These are phyloP conservation scores for Termitomyces sp. DNA, from an alignment of 768 basidiomycete species.

Conservation along the genomic window DNA sequence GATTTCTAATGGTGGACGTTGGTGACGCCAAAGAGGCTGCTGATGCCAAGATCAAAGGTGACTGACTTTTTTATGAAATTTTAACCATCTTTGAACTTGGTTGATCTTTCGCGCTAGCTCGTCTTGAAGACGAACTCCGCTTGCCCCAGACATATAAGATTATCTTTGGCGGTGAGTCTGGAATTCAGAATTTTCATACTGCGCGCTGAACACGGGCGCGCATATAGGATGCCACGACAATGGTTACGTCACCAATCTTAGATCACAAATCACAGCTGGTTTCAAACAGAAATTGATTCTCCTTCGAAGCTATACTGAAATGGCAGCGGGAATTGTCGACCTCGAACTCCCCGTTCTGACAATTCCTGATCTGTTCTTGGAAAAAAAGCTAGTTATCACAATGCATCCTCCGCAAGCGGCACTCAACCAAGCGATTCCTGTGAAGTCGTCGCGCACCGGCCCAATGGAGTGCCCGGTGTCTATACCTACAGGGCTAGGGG, in stretches of 20 bases:
- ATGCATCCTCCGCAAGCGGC: constrained; percentile 11
- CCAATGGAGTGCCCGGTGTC: constrained; percentile 1
- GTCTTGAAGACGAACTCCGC: constrained; percentile 58
- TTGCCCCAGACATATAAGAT: constrained; percentile 63
- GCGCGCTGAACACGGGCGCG: neutral
- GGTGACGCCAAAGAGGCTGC: constrained; percentile 71
- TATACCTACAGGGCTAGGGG: constrained; percentile 3
- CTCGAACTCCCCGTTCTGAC: constrained; percentile 51
- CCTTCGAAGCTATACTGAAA: constrained; percentile 58
- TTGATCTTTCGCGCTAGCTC: constrained; percentile 27
- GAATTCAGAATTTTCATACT: neutral
- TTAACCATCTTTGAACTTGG: neutral
- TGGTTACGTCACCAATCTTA: constrained; percentile 63
- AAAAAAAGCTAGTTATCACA: constrained; percentile 43
- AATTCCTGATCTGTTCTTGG: constrained; percentile 58
- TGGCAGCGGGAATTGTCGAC: constrained; percentile 56
- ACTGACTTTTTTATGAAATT: neutral
- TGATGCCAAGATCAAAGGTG: constrained; percentile 75
- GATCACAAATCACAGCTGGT: constrained; percentile 62
- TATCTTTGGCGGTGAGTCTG: constrained; percentile 56
- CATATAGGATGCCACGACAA: constrained; percentile 65
- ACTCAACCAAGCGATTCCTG: neutral
- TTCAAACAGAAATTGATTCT: constrained; percentile 62
- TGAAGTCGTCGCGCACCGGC: constrained; percentile 3
- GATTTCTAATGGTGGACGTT: constrained; percentile 69